These are phyloP conservation scores for Catharanthus roseus DNA, from an alignment of 257 asterid genomes.

Conservation along the genomic window DNA sequence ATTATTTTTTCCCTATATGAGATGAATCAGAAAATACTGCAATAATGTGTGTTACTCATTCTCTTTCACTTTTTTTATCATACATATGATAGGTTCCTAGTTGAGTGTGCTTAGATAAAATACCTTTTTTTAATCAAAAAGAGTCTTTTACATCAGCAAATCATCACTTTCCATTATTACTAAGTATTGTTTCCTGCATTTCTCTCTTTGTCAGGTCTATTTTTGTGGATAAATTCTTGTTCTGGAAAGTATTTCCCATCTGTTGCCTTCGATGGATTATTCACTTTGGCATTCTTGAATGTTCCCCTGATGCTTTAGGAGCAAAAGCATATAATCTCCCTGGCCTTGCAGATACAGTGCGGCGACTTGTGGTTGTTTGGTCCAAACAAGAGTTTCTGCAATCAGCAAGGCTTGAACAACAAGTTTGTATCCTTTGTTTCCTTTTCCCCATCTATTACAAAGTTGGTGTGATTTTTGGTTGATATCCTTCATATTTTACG, in stretches of 20 bases:
- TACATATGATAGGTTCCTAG: background rate
- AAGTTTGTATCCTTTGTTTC: constrained; percentile 79
- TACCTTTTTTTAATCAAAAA: background rate
- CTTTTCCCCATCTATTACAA: constrained; percentile 7
- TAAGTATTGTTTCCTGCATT: constrained; percentile 7
- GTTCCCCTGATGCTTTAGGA: constrained; percentile 46
- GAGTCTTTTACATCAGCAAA: background rate
- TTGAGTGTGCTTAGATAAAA: background rate
- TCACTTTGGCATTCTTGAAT: constrained; percentile 79
- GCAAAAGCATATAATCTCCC: constrained; percentile 36
- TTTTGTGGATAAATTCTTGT: constrained; percentile 76
- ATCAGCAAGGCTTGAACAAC: constrained; percentile 82
- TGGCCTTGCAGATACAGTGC: constrained; percentile 59
- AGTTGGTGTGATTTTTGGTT: background rate
- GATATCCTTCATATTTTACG: background rate
- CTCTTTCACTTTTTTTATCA: background rate
- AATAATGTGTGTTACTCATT: background rate
- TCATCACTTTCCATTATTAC: background rate
- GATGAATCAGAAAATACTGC: constrained; percentile 1
- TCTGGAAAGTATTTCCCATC: constrained; percentile 90
- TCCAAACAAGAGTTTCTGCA: constrained; percentile 84
- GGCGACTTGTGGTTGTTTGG: constrained; percentile 71
- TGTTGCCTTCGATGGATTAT: constrained; percentile 91
- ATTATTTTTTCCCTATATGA: background rate
- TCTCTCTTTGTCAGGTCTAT: constrained; percentile 52